Evolutionary conservation across 2,329 filamentous ascomycete genomes (phyloP).

Genomic region (Venturia carpophila): DNA sequence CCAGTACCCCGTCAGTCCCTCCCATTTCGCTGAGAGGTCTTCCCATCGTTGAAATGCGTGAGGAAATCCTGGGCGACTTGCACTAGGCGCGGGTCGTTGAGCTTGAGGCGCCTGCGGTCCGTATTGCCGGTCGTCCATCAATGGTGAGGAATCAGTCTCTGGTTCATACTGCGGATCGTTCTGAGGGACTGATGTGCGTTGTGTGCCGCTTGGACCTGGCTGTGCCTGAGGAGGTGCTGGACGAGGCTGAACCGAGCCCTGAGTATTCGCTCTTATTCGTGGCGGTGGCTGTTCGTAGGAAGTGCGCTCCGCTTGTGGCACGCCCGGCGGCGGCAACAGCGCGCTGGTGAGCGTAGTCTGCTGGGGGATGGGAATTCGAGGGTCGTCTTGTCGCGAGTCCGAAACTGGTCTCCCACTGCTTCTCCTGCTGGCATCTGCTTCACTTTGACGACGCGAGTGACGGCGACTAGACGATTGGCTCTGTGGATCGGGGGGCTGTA

Average conservation of each 20-base stretch:
- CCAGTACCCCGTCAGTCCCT: constrained; percentile 95
- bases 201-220: constrained; percentile 15
- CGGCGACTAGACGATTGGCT: constrained; percentile 7
- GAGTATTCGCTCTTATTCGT: constrained; percentile 12
- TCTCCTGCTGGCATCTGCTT: background rate
- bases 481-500: constrained; percentile 43
- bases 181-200: constrained; percentile 8
- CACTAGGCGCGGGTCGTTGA: constrained; percentile 23
- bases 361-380: background rate
- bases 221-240: background rate
- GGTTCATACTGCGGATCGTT: background rate
- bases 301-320: background rate
- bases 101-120: constrained; percentile 23
- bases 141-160: background rate
- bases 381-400: background rate
- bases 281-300: constrained; percentile 10
- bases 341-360: constrained; percentile 1
- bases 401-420: constrained; percentile 6
- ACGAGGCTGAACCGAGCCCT: constrained; percentile 12
- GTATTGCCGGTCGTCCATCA: background rate
- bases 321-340: background rate
- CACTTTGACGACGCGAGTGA: constrained; percentile 2
- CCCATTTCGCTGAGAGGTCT: constrained; percentile 93
- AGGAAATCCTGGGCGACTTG: constrained; percentile 53
- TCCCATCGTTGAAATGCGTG: constrained; percentile 99